phyloP scores from a whole-genome alignment of 805 yeast genomes.

The Barnettozyma pratensis region DNA sequence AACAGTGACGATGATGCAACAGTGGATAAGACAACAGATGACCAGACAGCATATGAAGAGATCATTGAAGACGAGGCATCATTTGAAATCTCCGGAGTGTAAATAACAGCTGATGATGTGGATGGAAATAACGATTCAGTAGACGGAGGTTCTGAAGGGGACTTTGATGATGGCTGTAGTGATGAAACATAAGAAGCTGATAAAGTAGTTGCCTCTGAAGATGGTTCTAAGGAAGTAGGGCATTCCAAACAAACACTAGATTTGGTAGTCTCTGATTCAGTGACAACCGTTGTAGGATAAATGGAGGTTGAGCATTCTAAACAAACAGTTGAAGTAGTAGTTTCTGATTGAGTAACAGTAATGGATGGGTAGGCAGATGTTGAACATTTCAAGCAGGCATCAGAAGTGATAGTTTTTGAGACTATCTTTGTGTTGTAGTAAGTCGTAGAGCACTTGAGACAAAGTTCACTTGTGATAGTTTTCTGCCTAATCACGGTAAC shows the following conservation, averaged over 20 bases:
- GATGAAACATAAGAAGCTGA: no score
- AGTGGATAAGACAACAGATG: not conserved
- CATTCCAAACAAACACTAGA: not conserved
- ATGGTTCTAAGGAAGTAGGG: not conserved
- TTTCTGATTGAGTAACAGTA: not conserved
- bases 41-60: not conserved
- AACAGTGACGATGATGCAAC: not conserved
- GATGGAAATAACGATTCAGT: no score
- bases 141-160: no score
- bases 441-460: not conserved
- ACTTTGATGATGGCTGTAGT: no score
- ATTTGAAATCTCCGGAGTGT: not conserved
- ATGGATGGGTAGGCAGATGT: not conserved
- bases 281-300: not conserved
- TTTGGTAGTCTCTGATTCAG: not conserved
- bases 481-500: not conserved
- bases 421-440: not conserved
- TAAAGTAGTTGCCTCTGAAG: no score
- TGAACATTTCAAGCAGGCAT: not conserved
- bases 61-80: not conserved
- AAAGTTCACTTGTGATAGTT: not conserved
- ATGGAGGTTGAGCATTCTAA: not conserved
- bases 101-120: not conserved
- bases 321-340: not conserved
- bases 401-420: not conserved